Evolutionary conservation across 2,329 filamentous ascomycete species (phyloP), one percentile per base, ranked within the genome.

Genomic region (Epichloe amarillans): DNA sequence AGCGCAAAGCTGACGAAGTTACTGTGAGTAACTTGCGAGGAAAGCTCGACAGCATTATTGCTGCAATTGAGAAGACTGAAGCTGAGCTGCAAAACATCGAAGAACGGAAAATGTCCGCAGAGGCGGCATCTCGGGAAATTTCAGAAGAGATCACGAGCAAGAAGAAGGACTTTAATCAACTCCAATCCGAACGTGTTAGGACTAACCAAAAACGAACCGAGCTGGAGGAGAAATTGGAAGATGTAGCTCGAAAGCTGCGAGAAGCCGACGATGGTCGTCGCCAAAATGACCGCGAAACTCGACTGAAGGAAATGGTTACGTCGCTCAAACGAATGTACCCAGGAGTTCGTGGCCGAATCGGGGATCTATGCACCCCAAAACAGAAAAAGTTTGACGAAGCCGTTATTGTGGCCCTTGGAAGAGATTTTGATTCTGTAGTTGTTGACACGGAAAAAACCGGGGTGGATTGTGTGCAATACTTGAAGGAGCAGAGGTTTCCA

Each of bases 341-440:
- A 1, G 91, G 91, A 45, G 91, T 98, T 43, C 87, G 87, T 57
- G 93, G 93, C 19, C 83, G 91, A 44, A 80, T 97, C 44, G 88
- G 88, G 55, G 88, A 95, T 57, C 78, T 98, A 41, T 96, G 93
- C 71, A 90, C 88, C 57, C 91, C 93, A 1, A 97, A 96, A 67
- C 88, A 96, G 70, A 96, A 95, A 69, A 97, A 96, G 66, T 98
- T 84, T 61, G 87, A 93, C 56, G 88, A 93, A 58, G 93, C 93
- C 44, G 87, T 98, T 55, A 88, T 88, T 60, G 94, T 88, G 21
- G 89, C 95, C 6, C 79, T 98, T 4, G 93, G 93, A 47, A 82
- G 88, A 50, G 87, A 97, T 62, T 95, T 95, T 64, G 91, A 98
- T 65, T 87, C 90, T 0, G 85, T 98, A 42, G 82, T 98, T 46